Conservation (phyloP, 495 filamentous ascomycete genomes). For the Talaromyces nanjingensis region DNA sequence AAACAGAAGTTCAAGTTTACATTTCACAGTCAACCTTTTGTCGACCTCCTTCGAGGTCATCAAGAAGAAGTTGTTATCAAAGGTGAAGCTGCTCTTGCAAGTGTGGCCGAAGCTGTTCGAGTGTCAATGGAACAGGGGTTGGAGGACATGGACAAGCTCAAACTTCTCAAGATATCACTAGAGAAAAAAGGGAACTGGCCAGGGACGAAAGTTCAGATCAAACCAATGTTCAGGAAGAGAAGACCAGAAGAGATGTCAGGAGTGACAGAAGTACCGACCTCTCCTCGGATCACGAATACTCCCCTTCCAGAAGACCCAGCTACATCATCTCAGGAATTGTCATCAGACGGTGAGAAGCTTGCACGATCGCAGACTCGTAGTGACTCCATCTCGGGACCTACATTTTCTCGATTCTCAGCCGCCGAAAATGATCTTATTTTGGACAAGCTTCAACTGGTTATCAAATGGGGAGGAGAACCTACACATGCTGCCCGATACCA, state of each 20-base stretch:
- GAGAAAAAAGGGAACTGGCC: constrained; percentile 88
- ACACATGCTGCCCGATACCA: constrained; percentile 97
- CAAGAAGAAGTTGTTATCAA: constrained; percentile 94
- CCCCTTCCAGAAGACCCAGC: constrained; percentile 16
- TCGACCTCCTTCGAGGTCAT: constrained; percentile 87
- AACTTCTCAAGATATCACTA: constrained; percentile 72
- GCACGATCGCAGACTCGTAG: constrained; percentile 50
- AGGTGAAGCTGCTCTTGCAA: constrained; percentile 81
- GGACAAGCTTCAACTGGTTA: constrained; percentile 94
- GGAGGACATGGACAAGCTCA: constrained; percentile 84
- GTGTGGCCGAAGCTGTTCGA: constrained; percentile 79
- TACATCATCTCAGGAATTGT: constrained; percentile 14
- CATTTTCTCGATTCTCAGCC: constrained; percentile 82
- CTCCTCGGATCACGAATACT: constrained; percentile 8
- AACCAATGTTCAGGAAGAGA: constrained; percentile 90
- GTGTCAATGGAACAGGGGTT: constrained; percentile 65
- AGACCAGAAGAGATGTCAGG: constrained; percentile 50
- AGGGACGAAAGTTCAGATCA: constrained; percentile 97
- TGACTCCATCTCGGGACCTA: constrained; percentile 79
- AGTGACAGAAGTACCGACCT: constrained; percentile 8
- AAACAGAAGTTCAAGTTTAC: constrained; percentile 99
- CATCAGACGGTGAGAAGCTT: constrained; percentile 20
- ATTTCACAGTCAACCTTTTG: constrained; percentile 93
- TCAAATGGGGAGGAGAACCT: constrained; percentile 98
- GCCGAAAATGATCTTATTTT: constrained; percentile 82